Conservation (phyloP, 2,329 filamentous ascomycete genomes). For the Torrubiella hemipterigena region DNA sequence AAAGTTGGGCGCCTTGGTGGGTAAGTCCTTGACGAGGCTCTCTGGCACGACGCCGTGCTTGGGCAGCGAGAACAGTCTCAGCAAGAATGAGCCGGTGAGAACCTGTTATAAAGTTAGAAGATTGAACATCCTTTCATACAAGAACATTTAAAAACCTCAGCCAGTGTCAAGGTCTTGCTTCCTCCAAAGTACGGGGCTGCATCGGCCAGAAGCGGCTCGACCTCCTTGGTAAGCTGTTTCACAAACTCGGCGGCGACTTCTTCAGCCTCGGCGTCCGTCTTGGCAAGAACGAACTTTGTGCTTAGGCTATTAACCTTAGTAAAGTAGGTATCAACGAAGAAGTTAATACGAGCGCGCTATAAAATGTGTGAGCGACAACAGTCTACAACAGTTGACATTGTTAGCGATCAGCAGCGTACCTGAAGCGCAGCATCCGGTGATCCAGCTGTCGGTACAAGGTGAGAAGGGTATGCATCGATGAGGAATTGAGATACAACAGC, state of each 20-base stretch:
- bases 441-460: slow-evolving; percentile 46
- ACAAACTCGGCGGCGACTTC: slow-evolving; percentile 38
- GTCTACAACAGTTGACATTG: background rate
- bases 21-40: slow-evolving; percentile 32
- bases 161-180: slow-evolving; percentile 53
- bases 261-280: slow-evolving; percentile 36
- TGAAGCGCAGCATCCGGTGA: slow-evolving; percentile 41
- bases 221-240: slow-evolving; percentile 49
- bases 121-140: background rate
- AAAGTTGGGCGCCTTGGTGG: slow-evolving; percentile 50
- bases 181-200: slow-evolving; percentile 53
- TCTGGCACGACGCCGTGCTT: slow-evolving; percentile 42
- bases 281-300: slow-evolving; percentile 33
- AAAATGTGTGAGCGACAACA: background rate
- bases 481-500: slow-evolving; percentile 61
- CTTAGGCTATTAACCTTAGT: slow-evolving; percentile 43
- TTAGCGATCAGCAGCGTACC: slow-evolving; percentile 7
- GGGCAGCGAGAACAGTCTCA: slow-evolving; percentile 43
- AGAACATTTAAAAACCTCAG: slow-evolving; percentile 44
- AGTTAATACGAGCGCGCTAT: slow-evolving; percentile 50
- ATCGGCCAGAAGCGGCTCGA: slow-evolving; percentile 55
- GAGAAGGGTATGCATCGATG: slow-evolving; percentile 56
- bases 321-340: slow-evolving; percentile 62
- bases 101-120: slow-evolving; percentile 27
- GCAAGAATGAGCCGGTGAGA: slow-evolving; percentile 52